Conservation (phyloP, 2,329 filamentous ascomycete species). For the Didymella glomerata region DNA sequence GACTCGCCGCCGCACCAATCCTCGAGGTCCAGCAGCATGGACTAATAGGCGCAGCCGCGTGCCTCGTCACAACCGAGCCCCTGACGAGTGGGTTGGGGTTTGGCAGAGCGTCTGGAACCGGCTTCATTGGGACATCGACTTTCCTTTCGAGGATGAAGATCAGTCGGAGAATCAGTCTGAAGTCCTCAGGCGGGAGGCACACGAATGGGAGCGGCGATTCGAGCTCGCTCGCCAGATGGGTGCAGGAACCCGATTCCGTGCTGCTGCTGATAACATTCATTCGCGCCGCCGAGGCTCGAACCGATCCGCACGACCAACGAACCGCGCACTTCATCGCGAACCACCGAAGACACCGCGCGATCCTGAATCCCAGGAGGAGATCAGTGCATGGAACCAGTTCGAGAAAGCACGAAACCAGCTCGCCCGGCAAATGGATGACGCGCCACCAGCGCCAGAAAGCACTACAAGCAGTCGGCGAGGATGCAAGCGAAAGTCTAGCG, state of each 20-base stretch:
- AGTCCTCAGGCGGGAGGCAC: constrained; percentile 65
- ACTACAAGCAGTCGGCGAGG: constrained; percentile 52
- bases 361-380: constrained; percentile 80
- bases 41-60: constrained; percentile 41
- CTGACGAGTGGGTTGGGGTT: constrained; percentile 70
- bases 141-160: constrained; percentile 78
- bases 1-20: constrained; percentile 33
- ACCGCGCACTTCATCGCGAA: constrained; percentile 44
- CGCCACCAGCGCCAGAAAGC: constrained; percentile 31
- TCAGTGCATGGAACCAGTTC: constrained; percentile 87
- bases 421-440: constrained; percentile 38
- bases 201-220: constrained; percentile 84
- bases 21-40: constrained; percentile 45
- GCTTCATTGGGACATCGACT: constrained; percentile 80
- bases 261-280: constrained; percentile 70
- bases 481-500: constrained; percentile 82
- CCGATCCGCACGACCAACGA: constrained; percentile 53
- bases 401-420: constrained; percentile 77
- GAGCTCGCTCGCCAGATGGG: constrained; percentile 83
- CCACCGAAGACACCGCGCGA: constrained; percentile 60
- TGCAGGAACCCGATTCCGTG: constrained; percentile 74
- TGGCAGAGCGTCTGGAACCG: constrained; percentile 91
- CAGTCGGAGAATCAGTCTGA: constrained; percentile 65
- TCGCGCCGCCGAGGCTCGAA: constrained; percentile 36
- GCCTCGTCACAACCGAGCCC: constrained; percentile 43